Percentiles rank a stretch among this genome's conserved stretches.
phyloP scores from a whole-genome alignment of 2,329 filamentous ascomycete genomes.

The Colletotrichum nymphaeae region DNA sequence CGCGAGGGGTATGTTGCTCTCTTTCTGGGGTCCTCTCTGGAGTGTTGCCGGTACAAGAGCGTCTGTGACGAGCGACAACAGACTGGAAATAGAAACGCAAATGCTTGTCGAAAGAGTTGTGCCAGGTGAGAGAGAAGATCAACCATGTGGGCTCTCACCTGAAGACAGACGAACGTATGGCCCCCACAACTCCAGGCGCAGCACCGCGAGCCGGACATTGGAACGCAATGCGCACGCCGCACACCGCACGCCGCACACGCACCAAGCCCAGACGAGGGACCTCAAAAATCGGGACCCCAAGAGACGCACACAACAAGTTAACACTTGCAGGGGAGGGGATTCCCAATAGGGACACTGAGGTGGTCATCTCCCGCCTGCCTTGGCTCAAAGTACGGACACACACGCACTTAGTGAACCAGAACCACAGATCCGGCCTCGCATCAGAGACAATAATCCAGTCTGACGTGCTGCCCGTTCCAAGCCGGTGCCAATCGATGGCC shows the following conservation, averaged over 20 bases:
- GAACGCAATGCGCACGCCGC: constrained; percentile 22
- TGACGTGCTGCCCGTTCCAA: constrained; percentile 18
- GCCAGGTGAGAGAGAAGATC: constrained; percentile 30
- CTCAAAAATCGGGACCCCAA: too few species aligned
- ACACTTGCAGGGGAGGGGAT: too few species aligned
- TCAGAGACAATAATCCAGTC: constrained; percentile 16
- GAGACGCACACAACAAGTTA: too few species aligned
- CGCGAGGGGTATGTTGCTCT: constrained; percentile 8
- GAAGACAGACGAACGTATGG: constrained; percentile 15
- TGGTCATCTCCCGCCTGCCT: constrained; percentile 27
- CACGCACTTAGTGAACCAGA: not conserved
- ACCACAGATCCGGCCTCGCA: not conserved
- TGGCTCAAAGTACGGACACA: too few species aligned
- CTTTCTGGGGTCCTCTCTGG: not conserved
- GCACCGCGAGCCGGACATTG: constrained; percentile 25
- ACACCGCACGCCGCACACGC: too few species aligned
- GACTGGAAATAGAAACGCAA: constrained; percentile 12
- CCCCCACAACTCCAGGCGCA: constrained; percentile 35
- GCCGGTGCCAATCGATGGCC: constrained; percentile 13
- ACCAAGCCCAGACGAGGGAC: too few species aligned
- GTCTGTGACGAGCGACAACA: not conserved
- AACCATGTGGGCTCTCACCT: constrained; percentile 30
- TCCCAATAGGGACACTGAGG: constrained; percentile 17
- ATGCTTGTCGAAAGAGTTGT: constrained; percentile 3
- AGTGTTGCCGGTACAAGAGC: not conserved